These are phyloP conservation scores for Chrysanthemum lavandulifolium DNA, from an alignment of 129 eudicot genomes.

Conservation along the genomic window DNA sequence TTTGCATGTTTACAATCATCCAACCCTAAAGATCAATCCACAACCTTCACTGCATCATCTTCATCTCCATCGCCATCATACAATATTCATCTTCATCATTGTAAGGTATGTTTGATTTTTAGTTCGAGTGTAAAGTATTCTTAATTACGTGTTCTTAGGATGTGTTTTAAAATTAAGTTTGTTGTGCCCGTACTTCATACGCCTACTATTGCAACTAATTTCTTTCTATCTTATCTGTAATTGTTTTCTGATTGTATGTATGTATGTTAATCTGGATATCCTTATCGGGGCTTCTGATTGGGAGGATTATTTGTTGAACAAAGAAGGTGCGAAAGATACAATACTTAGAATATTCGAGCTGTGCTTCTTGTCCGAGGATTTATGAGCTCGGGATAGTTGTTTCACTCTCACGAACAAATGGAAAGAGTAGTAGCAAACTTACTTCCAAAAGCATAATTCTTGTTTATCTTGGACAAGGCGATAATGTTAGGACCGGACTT, in stretches of 20 bases:
- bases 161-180: background rate
- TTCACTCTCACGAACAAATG: constrained; percentile 34
- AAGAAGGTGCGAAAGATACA: constrained; percentile 87
- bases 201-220: constrained; percentile 1
- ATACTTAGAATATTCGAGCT: constrained; percentile 67
- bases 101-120: too few species aligned
- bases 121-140: too few species aligned
- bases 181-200: background rate
- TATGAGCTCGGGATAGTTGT: constrained; percentile 78
- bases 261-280: constrained; percentile 37
- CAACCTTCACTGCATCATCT: too few species aligned
- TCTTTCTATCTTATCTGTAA: background rate
- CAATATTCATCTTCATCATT: too few species aligned
- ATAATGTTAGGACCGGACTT: constrained; percentile 79
- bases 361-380: constrained; percentile 65
- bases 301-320: constrained; percentile 60
- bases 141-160: too few species aligned
- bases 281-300: constrained; percentile 81
- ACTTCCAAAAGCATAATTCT: constrained; percentile 49
- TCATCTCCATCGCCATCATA: too few species aligned
- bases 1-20: too few species aligned
- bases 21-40: too few species aligned
- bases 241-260: background rate
- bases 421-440: constrained; percentile 40
- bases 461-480: constrained; percentile 91